Conservation (phyloP, 331 rosid species). For the Telfairia occidentalis region DNA sequence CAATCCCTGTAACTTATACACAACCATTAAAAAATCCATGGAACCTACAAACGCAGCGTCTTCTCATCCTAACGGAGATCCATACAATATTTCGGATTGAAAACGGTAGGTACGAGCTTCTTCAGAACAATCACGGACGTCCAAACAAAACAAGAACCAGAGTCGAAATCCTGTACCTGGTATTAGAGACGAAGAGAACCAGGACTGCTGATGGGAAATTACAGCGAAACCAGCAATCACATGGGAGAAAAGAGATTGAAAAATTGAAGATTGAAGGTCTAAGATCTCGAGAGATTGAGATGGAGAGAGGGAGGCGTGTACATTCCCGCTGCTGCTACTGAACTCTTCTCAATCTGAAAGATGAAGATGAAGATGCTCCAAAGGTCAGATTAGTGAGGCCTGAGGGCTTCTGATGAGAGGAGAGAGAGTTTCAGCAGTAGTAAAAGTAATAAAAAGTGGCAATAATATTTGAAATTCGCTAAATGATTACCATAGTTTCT, state of each 20-base stretch:
- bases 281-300: slow-evolving; percentile 4
- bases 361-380: neutral
- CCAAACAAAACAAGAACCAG: neutral
- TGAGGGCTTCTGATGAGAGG: neutral
- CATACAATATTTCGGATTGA: slow-evolving; percentile 13
- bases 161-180: neutral
- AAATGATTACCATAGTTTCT: neutral
- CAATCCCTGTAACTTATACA: neutral
- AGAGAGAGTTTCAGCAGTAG: neutral
- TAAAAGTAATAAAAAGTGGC: neutral
- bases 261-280: neutral
- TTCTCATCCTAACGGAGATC: slow-evolving; percentile 7
- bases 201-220: neutral
- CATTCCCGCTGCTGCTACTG: neutral
- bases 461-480: neutral
- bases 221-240: neutral
- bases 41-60: neutral
- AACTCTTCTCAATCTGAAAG: slow-evolving; percentile 4
- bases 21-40: neutral
- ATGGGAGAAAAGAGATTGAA: neutral
- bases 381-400: slow-evolving; percentile 1
- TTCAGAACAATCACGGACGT: neutral
- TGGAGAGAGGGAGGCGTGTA: neutral
- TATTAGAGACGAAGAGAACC: neutral
- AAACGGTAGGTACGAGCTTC: slow-evolving; percentile 2